Evolutionary conservation across 768 basidiomycete genomes (phyloP), one percentile per base, ranked within the genome.

Genomic region (Pulveroboletus sp.): DNA sequence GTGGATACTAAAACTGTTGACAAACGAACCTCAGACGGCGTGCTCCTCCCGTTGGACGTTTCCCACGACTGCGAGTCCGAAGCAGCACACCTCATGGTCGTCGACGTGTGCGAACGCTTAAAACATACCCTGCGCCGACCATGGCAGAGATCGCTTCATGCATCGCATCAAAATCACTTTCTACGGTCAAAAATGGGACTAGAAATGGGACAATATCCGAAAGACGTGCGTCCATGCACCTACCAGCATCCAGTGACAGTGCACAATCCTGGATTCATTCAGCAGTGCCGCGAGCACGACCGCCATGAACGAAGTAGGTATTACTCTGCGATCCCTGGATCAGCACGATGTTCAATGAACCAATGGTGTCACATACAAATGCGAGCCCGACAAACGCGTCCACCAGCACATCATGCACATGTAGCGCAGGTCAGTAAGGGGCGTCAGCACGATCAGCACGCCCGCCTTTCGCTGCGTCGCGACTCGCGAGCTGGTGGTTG

Each of bases 331-430:
- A n/a, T n/a, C n/a, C n/a, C 37, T 32, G 10, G 7, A 45, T 39
- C 29, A 51, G 49, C 39, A 38, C 33, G 19, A 29, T 25, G 8
- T 16, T 42, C 13, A 19, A 13, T 14, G 42, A 40, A 24, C 21
- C 6, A 43, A 29, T 32, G 14, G 25, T n/a, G n/a, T n/a, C 49
- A 50, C 85, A 63, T 56, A 92, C 91, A 76, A 83, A 90, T 33
- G 93, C 93, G 47, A 94, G 72, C 35, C 90, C 82, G 52, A 94
- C 82, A 63, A n/a, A 95, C 86, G n/a, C n/a, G n/a, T n/a, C n/a
- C n/a, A n/a, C n/a, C n/a, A n/a, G n/a, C n/a, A n/a, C n/a, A n/a
- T 69, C 79, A n/a, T 95, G 69, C 40, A 75, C 52, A 31, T 75
- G 76, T 17, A 93, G 77, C n/a, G n/a, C n/a, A n/a, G n/a, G 44